Evolutionary conservation across 2,329 filamentous ascomycete species (phyloP).

Genomic region (Aspergillus costaricaensis): DNA sequence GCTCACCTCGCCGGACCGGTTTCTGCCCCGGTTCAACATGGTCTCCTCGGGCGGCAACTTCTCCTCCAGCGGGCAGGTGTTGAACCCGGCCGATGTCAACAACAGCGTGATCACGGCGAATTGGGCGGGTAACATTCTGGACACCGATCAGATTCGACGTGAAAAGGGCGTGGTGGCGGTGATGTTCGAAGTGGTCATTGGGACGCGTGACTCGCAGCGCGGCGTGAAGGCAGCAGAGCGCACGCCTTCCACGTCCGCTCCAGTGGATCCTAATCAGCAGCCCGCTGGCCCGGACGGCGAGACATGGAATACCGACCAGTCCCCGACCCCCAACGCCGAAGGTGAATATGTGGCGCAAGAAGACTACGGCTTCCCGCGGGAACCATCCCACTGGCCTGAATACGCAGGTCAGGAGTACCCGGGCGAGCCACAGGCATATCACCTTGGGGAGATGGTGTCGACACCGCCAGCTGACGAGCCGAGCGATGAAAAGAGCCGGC

Average conservation of each 20-base stretch:
- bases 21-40: conserved; percentile 58
- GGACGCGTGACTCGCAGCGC: conserved; percentile 74
- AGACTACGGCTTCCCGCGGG: conserved; percentile 26
- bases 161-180: conserved; percentile 92
- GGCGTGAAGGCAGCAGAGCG: conserved; percentile 47
- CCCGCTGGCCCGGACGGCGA: conserved; percentile 28
- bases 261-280: conserved; percentile 27
- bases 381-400: conserved; percentile 30
- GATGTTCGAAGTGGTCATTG: conserved; percentile 82
- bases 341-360: conserved; percentile 29
- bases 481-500: conserved; percentile 78
- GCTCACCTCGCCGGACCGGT: conserved; percentile 71
- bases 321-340: conserved; percentile 20
- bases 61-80: conserved; percentile 43
- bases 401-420: conserved; percentile 28
- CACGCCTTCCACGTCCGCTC: conserved; percentile 33
- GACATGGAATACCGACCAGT: conserved; percentile 29
- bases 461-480: conserved; percentile 60
- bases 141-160: conserved; percentile 80
- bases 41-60: conserved; percentile 49
- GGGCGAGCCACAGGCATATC: conserved; percentile 21
- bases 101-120: conserved; percentile 42
- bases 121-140: conserved; percentile 68
- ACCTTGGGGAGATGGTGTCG: conserved; percentile 29
- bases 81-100: conserved; percentile 35